Conservation (phyloP, 306 rosid species). For the Quercus suber region DNA sequence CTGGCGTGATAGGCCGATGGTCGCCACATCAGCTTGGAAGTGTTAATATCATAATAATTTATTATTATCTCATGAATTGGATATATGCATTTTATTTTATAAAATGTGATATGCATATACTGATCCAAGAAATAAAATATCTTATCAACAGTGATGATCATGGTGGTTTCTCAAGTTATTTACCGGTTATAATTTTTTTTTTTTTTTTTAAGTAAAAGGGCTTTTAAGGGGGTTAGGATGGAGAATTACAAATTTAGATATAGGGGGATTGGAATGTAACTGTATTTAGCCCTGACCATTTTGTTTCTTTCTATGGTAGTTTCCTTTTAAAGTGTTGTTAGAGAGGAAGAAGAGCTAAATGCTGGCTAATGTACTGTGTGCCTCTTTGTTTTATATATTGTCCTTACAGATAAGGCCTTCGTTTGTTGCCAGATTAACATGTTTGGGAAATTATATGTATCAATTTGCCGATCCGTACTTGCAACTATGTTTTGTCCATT, state of each 20-base stretch:
- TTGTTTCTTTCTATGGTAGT: background rate
- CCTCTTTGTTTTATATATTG: background rate
- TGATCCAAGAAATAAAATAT: too few relatives aligned
- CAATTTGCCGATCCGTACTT: background rate
- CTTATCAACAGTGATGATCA: too few relatives aligned
- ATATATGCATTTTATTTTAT: too few relatives aligned
- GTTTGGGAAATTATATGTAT: background rate
- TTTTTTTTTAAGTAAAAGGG: too few relatives aligned
- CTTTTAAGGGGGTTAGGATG: background rate
- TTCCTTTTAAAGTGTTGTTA: background rate
- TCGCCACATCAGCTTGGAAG: slow-evolving; percentile 81
- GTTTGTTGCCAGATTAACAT: background rate
- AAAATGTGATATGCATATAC: too few relatives aligned
- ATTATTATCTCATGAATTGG: too few relatives aligned
- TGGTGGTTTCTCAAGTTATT: too few relatives aligned
- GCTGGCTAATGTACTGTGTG: background rate
- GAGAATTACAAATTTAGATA: background rate
- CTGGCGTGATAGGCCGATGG: slow-evolving; percentile 72
- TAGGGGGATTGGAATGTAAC: background rate
- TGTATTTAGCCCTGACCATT: background rate
- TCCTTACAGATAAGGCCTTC: background rate
- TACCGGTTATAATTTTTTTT: too few relatives aligned
- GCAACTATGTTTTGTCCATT: background rate
- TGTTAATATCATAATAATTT: slow-evolving; percentile 18
- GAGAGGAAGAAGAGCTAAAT: too few relatives aligned